Base-by-base conservation (phyloP, 2,329 filamentous ascomycete species). In the Huntiella decipiens region DNA sequence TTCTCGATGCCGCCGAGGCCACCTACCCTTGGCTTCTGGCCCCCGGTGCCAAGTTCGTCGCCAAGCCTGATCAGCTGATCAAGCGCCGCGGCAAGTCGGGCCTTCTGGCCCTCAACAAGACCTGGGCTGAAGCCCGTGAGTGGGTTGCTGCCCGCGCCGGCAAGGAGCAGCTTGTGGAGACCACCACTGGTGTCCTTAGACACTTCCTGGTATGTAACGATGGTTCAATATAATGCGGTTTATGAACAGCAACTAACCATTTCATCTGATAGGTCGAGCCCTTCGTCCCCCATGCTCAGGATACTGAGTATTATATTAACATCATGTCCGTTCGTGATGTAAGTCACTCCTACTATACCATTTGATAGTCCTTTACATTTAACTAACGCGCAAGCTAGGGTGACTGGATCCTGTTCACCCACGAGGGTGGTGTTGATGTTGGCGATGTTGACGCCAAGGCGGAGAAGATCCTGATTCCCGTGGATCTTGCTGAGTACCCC, bases 231-330 rank as follows among this genome's bases (percentile, higher is more conserved):
- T 28, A 10, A 28, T 28, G 22, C 7, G 22, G 22, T 28, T 10
- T 7, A 28, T 10, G 22, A 10, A 10, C 22, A 28, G 22, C 13
- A 40, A 42, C 46, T 38, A 10, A 31, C 15, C 33, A 17, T 12
- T 35, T 46, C 22, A 15, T 13, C 13, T 16, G 15, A 7, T 37
- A 50, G 48, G 50, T 98, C 56, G 91, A 98, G 77, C 91, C 91
- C 44, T 96, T 98, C 61, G 87, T 96, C 52, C 91, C 88, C 58
- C 91, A 98, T 67, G 82, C 87, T 53, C 75, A 86, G 58, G 81
- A 86, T 63, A 95, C 88, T 53, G 91, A 98, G 68, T 96, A 96
- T 73, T 98, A 98, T 70, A 94, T 98, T 73, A 95, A 95, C 79
- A 98, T 98, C 73, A 91, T 95, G 77, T 96, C 91, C 53, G 87